These are phyloP conservation scores for Neocallimastix lanati DNA, from an alignment of 192 early-diverging fungal species.

Conservation along the genomic window DNA sequence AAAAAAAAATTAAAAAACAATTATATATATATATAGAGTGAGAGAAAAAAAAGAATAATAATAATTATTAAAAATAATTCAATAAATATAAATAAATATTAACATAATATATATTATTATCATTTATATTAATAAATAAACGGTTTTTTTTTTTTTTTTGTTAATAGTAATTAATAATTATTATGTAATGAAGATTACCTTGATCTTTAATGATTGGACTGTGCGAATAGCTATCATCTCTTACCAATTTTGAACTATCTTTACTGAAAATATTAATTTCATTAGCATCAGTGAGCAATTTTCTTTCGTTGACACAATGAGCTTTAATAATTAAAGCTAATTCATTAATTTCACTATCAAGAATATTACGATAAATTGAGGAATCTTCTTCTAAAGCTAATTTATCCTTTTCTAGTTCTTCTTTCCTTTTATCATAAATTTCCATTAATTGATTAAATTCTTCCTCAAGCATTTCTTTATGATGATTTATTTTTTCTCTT, in stretches of 20 bases:
- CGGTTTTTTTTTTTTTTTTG: no score
- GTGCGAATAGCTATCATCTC: neutral
- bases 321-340: neutral
- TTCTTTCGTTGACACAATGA: neutral
- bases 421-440: neutral
- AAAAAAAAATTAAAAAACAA: no score
- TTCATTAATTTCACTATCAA: neutral
- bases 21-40: no score
- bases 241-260: constrained; percentile 1
- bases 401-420: neutral
- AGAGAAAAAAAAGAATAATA: no score
- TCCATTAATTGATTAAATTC: neutral
- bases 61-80: no score
- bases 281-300: neutral
- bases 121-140: no score
- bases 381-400: neutral
- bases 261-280: neutral
- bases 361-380: neutral
- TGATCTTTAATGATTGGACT: no score
- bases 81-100: no score
- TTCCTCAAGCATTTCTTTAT: neutral
- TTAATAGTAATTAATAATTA: no score
- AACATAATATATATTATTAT: no score
- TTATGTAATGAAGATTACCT: no score
- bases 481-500: neutral